Evolutionary conservation across 371 early-diverging fungal genomes (phyloP).

Genomic region (Blakeslea trispora): DNA sequence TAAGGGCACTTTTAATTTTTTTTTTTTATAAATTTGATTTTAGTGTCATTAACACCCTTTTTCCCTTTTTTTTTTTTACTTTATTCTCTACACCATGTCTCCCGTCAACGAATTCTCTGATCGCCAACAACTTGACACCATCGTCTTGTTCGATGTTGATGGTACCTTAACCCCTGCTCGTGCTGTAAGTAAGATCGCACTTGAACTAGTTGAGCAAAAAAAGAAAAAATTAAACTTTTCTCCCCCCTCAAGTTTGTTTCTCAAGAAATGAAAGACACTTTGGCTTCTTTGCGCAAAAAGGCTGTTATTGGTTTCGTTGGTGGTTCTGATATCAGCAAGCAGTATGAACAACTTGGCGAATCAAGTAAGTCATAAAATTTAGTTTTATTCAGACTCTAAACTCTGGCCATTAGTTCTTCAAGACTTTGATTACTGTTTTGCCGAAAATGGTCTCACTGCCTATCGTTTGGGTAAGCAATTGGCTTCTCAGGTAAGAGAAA

Average conservation of each 20-base stretch:
- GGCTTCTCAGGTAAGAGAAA: conserved; percentile 66
- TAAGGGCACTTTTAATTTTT: not conserved
- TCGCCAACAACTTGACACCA: conserved; percentile 76
- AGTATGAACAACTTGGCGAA: conserved; percentile 96
- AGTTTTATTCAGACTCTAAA: not conserved
- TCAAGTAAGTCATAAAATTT: conserved; percentile 55
- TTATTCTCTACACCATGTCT: conserved; percentile 20
- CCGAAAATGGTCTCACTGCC: conserved; percentile 99
- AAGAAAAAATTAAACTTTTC: no score
- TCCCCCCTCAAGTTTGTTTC: conserved; percentile 55
- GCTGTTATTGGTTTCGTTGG: conserved; percentile 99
- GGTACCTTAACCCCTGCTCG: conserved; percentile 99
- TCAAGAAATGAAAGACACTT: conserved; percentile 79
- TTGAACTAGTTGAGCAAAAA: not conserved
- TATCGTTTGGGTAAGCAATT: conserved; percentile 82
- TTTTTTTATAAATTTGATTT: not conserved
- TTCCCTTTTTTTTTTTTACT: conserved; percentile 1
- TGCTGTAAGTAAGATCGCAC: conserved; percentile 50
- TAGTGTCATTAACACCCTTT: not conserved
- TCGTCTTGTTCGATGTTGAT: conserved; percentile 99
- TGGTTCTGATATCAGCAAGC: conserved; percentile 97
- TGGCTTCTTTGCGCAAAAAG: conserved; percentile 85
- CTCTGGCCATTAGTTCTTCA: conserved; percentile 64
- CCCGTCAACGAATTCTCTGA: conserved; percentile 42
- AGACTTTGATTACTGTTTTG: conserved; percentile 97